These are phyloP conservation scores for Pichia sp. DNA, from an alignment of 1,139 yeast genomes.

Conservation along the genomic window DNA sequence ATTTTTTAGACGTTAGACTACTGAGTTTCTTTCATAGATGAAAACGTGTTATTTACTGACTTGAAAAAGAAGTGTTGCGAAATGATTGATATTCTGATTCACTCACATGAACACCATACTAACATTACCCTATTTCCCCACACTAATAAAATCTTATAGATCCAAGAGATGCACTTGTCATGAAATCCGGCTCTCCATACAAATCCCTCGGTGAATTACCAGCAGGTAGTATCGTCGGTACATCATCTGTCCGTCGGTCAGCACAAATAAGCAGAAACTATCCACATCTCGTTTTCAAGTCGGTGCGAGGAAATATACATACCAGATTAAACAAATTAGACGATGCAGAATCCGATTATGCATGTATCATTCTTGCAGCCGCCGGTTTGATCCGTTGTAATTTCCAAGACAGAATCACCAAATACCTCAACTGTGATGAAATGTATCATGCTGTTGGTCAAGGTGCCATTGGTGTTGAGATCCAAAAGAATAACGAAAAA, in stretches of 20 bases:
- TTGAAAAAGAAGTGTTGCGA: background rate
- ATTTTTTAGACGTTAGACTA: slow-evolving; percentile 51
- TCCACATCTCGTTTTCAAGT: slow-evolving; percentile 62
- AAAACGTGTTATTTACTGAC: slow-evolving; percentile 25
- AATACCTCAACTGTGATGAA: slow-evolving; percentile 66
- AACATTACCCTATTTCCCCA: slow-evolving; percentile 7
- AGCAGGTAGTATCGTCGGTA: slow-evolving; percentile 83
- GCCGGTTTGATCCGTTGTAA: slow-evolving; percentile 85
- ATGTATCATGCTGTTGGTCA: slow-evolving; percentile 98
- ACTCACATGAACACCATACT: slow-evolving; percentile 14
- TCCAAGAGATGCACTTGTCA: slow-evolving; percentile 91
- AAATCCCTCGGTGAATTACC: slow-evolving; percentile 72
- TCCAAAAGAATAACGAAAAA: slow-evolving; percentile 63
- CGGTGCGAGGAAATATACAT: slow-evolving; percentile 85
- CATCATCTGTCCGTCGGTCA: slow-evolving; percentile 90
- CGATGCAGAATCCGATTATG: slow-evolving; percentile 60
- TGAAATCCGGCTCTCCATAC: slow-evolving; percentile 67
- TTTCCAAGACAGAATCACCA: slow-evolving; percentile 67
- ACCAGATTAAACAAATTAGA: slow-evolving; percentile 82
- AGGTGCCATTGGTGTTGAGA: slow-evolving; percentile 94
- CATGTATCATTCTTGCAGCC: slow-evolving; percentile 84
- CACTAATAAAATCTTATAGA: slow-evolving; percentile 36
- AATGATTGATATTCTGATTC: too few species aligned
- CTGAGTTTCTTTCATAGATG: slow-evolving; percentile 42
- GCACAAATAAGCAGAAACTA: slow-evolving; percentile 66